These are phyloP conservation scores for Apiospora koreana DNA, from an alignment of 2,329 filamentous ascomycete genomes.

Conservation along the genomic window DNA sequence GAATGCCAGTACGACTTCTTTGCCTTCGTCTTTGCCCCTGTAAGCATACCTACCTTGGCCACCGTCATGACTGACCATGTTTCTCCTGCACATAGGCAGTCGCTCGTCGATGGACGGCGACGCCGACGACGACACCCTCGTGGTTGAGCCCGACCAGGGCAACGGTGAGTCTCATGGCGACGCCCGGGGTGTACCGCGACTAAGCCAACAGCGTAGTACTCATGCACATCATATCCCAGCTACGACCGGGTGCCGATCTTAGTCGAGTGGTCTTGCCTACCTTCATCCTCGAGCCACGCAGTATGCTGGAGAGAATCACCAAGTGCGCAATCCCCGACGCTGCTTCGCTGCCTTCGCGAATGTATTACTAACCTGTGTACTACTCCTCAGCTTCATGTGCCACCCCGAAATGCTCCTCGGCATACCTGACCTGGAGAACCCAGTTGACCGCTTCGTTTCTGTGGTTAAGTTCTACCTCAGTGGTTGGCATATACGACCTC, in stretches of 20 bases:
- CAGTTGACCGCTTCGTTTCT: conserved; percentile 83
- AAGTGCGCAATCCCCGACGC: conserved; percentile 66
- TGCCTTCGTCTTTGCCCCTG: conserved; percentile 6
- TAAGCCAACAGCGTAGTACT: conserved; percentile 63
- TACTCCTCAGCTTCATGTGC: conserved; percentile 83
- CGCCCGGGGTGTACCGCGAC: conserved; percentile 15
- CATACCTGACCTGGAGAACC: conserved; percentile 86
- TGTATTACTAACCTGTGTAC: conserved; percentile 14
- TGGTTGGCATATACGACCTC: conserved; percentile 98
- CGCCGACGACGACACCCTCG: conserved; percentile 71
- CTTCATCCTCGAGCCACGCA: conserved; percentile 95
- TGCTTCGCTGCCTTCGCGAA: neutral
- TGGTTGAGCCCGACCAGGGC: conserved; percentile 90
- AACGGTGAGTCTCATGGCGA: conserved; percentile 65
- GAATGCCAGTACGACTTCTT: conserved; percentile 15
- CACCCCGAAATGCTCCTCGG: conserved; percentile 93
- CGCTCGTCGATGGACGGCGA: conserved; percentile 53
- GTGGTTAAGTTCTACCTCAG: conserved; percentile 98
- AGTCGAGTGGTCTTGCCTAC: conserved; percentile 93
- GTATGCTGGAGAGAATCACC: conserved; percentile 97
- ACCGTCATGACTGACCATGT: neutral
- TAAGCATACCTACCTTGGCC: neutral
- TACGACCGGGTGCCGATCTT: conserved; percentile 91
- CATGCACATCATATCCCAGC: conserved; percentile 94
- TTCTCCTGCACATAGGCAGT: conserved; percentile 24